Base-by-base conservation (phyloP, 306 rosid genomes). In the Sechiopsis laciniata region DNA sequence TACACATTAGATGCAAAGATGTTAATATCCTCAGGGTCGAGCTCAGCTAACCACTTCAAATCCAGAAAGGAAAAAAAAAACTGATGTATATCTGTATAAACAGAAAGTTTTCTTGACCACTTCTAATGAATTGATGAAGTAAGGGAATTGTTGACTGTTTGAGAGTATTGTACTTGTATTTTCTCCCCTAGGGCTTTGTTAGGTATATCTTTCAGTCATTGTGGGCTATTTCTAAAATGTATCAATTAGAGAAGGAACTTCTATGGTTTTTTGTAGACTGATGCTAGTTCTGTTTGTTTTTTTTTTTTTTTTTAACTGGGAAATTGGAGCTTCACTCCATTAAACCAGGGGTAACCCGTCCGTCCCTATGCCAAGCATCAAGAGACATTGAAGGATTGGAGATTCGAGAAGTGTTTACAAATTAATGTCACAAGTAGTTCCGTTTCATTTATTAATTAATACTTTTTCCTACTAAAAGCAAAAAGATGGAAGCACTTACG, bases 211-310 rank as follows among this genome's bases (percentile, higher is more conserved):
- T 65, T 42, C 26, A 5, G 54, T 65, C 19, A 19, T 42, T 42
- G n/a, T 10, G 10, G 40, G 53, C 53, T 17, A 10, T 65, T 24
- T 10, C n/a, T 42, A 32, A 65, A 19, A 42, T 65, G 54, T 10
- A 40, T 13, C 68, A 62, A 62, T 15, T 7, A 21, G 16, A 64
- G 26, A 14, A 64, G 19, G 9, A 10, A 65, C 71, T 40, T 32
- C 29, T 42, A 40, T 40, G 6, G 16, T 40, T 6, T 64, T 64
- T 42, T 12, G 32, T 17, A 65, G 54, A 54, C n/a, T 65, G 54
- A 42, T 65, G 10, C 48, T 37, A 64, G 17, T 64, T n/a, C 54
- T n/a, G 19, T 42, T 65, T 65, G n/a, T n/a, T n/a, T n/a, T n/a
- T n/a, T n/a, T n/a, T n/a, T n/a, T n/a, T n/a, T n/a, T n/a, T n/a